These are phyloP conservation scores for Candida maesae DNA, from an alignment of 805 yeast genomes.

Conservation along the genomic window DNA sequence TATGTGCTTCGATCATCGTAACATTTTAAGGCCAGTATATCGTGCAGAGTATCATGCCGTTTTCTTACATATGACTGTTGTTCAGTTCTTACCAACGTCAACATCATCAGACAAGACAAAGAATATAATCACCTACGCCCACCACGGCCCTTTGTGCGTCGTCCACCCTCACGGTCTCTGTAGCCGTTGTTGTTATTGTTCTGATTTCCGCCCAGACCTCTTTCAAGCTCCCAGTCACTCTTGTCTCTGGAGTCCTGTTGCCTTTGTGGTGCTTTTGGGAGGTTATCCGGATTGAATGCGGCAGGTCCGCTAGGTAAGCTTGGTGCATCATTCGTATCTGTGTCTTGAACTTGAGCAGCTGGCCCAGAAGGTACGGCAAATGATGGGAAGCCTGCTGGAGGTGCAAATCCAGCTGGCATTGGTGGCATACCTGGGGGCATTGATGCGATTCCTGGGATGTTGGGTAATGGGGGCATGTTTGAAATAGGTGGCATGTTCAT, in stretches of 20 bases:
- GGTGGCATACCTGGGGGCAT: neutral
- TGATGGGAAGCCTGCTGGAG: conserved; percentile 5
- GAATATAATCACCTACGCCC: conserved; percentile 12
- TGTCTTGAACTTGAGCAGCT: neutral
- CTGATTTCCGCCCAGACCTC: neutral
- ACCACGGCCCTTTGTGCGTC: conserved; percentile 18
- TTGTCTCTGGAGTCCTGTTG: conserved; percentile 19
- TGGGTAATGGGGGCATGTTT: conserved; percentile 2
- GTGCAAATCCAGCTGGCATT: conserved; percentile 5
- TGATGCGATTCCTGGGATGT: conserved; percentile 29
- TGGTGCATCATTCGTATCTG: neutral
- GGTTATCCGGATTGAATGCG: conserved; percentile 2
- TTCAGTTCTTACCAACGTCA: too few relatives aligned
- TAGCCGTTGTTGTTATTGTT: conserved; percentile 6
- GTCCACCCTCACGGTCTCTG: conserved; percentile 24
- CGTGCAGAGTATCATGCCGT: neutral
- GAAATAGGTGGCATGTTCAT: conserved; percentile 32
- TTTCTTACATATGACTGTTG: neutral
- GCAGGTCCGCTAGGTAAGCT: conserved; percentile 8
- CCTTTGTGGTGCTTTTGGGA: conserved; percentile 19
- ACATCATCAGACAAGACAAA: too few relatives aligned
- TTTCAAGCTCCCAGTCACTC: conserved; percentile 16
- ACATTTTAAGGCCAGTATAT: too few relatives aligned
- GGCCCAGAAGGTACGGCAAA: neutral
- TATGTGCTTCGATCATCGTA: too few relatives aligned